Evolutionary conservation across 352 stramenopile species (phyloP).

Genomic region (Aphanomyces astaci): DNA sequence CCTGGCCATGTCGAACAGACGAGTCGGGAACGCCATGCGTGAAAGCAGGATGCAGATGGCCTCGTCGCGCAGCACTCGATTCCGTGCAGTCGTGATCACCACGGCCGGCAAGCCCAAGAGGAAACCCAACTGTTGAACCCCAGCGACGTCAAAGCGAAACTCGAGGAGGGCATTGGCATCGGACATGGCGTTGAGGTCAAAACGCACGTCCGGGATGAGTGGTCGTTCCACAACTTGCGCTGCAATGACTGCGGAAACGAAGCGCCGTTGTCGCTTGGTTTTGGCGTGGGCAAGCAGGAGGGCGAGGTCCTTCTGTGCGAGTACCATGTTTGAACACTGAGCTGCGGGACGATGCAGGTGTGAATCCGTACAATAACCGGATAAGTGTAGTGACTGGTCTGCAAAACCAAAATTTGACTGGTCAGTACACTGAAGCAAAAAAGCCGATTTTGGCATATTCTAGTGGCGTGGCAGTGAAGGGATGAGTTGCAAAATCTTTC

Average conservation of each 20-base stretch:
- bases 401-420: too few species aligned
- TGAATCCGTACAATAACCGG: too few species aligned
- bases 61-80: neutral
- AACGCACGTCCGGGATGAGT: neutral
- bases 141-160: neutral
- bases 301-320: neutral
- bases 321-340: too few species aligned
- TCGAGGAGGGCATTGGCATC: neutral
- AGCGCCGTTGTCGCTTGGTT: neutral
- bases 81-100: neutral
- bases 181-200: neutral
- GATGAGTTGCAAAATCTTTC: too few species aligned
- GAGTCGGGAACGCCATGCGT: neutral
- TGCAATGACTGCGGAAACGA: neutral
- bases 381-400: too few species aligned
- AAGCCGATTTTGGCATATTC: too few species aligned
- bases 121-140: neutral
- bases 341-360: too few species aligned
- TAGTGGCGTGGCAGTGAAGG: too few species aligned
- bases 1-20: slow-evolving; percentile 2
- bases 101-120: neutral
- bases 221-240: neutral
- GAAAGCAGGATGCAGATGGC: slow-evolving; percentile 20
- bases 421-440: too few species aligned
- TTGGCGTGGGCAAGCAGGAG: neutral